Percentiles rank a stretch among this genome's conserved stretches.
phyloP scores from a whole-genome alignment of 2,329 filamentous ascomycete genomes.

The Venturiaceae sp. region DNA sequence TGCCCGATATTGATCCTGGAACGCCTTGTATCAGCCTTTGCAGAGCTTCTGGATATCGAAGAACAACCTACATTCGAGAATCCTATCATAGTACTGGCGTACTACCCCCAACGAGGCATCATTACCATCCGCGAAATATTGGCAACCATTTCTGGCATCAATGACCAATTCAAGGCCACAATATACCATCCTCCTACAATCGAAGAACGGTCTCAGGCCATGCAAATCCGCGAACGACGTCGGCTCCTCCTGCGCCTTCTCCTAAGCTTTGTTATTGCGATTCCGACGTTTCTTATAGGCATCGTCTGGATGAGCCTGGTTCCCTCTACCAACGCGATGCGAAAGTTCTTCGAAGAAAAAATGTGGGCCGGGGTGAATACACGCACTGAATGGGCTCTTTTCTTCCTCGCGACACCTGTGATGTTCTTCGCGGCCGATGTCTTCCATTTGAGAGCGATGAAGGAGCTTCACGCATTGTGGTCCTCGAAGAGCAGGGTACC shows the following conservation, averaged over 20 bases:
- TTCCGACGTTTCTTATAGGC: constrained; percentile 79
- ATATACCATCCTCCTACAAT: constrained; percentile 74
- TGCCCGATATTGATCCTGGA: constrained; percentile 41
- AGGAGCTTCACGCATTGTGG: constrained; percentile 73
- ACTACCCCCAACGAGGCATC: constrained; percentile 54
- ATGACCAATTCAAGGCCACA: constrained; percentile 55
- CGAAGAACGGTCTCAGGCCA: constrained; percentile 67
- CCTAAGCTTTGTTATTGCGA: constrained; percentile 57
- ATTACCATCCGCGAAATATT: constrained; percentile 73
- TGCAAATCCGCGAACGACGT: constrained; percentile 60
- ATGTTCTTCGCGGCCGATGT: constrained; percentile 81
- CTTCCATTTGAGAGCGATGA: constrained; percentile 70
- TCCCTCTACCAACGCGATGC: constrained; percentile 44
- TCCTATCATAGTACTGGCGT: constrained; percentile 58
- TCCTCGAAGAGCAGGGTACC: constrained; percentile 63
- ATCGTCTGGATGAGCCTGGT: constrained; percentile 87
- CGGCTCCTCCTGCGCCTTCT: constrained; percentile 63
- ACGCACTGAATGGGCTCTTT: constrained; percentile 70
- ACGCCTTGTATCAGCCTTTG: constrained; percentile 39
- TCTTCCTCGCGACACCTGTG: constrained; percentile 72
- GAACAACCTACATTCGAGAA: constrained; percentile 47
- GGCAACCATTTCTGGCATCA: constrained; percentile 52
- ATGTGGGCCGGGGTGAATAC: constrained; percentile 55
- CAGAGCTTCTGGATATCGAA: constrained; percentile 39
- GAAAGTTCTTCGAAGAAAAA: constrained; percentile 58